A percentile compares a stretch with the other conserved stretches of the same genome.
phyloP scores from a whole-genome alignment of 441 rosid species.

The Eruca vesicaria region DNA sequence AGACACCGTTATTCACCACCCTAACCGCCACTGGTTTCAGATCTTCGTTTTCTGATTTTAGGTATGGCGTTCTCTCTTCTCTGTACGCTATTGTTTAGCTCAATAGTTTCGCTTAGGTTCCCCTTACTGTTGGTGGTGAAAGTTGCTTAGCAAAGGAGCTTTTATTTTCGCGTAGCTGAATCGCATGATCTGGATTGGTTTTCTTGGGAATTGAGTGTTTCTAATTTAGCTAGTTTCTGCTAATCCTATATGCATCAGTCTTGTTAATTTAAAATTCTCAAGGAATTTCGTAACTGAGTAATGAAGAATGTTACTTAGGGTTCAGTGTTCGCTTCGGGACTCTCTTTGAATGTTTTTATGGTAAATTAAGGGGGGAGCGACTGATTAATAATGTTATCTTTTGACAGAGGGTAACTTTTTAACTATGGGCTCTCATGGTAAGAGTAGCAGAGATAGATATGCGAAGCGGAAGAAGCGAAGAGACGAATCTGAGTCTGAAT shows the following conservation, averaged over 20 bases:
- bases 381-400: background rate
- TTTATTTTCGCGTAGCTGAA: background rate
- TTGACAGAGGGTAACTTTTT: background rate
- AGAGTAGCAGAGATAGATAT: conserved; percentile 35
- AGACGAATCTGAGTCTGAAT: conserved; percentile 35
- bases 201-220: background rate
- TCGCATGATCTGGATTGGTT: background rate
- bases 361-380: background rate
- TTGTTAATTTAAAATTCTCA: background rate
- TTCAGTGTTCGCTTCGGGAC: background rate
- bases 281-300: background rate
- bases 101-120: background rate
- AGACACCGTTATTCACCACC: background rate
- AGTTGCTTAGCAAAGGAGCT: background rate
- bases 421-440: conserved; percentile 29
- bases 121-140: background rate
- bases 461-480: conserved; percentile 31
- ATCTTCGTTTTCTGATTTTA: background rate
- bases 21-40: background rate
- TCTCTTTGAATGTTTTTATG: background rate
- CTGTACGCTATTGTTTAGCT: background rate
- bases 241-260: background rate
- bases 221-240: background rate
- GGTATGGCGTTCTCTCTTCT: background rate
- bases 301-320: background rate